Percentiles rank a stretch among this genome's conserved stretches.
phyloP scores from a whole-genome alignment of 352 stramenopile species.

The Phytophthora brassicae region DNA sequence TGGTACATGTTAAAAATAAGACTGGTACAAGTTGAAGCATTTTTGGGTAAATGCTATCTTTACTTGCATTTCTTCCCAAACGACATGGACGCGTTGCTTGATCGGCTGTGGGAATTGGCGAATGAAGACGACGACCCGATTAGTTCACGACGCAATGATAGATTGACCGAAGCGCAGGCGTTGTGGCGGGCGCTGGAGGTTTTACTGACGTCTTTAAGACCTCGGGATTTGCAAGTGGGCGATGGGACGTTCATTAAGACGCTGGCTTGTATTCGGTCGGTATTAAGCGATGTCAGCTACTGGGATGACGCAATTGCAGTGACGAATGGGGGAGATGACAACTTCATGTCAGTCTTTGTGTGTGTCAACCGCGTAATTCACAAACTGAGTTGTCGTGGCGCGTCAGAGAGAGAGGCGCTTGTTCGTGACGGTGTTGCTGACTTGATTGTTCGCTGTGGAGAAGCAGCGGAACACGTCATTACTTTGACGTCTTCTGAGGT shows the following conservation, averaged over 20 bases:
- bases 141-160: slow-evolving; percentile 9
- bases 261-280: slow-evolving; percentile 39
- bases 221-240: slow-evolving; percentile 35
- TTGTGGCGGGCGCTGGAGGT: slow-evolving; percentile 61
- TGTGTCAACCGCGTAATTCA: slow-evolving; percentile 42
- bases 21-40: slow-evolving; percentile 11
- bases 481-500: slow-evolving; percentile 20
- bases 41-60: background rate
- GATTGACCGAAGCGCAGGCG: slow-evolving; percentile 43
- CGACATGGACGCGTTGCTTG: slow-evolving; percentile 48
- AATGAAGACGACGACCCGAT: slow-evolving; percentile 22
- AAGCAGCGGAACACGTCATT: slow-evolving; percentile 5
- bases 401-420: slow-evolving; percentile 50
- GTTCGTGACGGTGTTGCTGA: slow-evolving; percentile 40
- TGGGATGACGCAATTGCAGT: slow-evolving; percentile 21
- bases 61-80: background rate
- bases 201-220: slow-evolving; percentile 37
- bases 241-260: slow-evolving; percentile 45
- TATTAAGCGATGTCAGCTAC: slow-evolving; percentile 31
- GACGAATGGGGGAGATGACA: slow-evolving; percentile 10
- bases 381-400: slow-evolving; percentile 47
- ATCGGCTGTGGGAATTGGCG: slow-evolving; percentile 41
- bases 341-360: slow-evolving; percentile 37
- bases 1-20: background rate
- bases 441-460: slow-evolving; percentile 36